Evolutionary conservation across 2,329 filamentous ascomycete genomes (phyloP), one percentile per base, ranked within the genome.

Genomic region (Coniosporium tulheliwenetii): DNA sequence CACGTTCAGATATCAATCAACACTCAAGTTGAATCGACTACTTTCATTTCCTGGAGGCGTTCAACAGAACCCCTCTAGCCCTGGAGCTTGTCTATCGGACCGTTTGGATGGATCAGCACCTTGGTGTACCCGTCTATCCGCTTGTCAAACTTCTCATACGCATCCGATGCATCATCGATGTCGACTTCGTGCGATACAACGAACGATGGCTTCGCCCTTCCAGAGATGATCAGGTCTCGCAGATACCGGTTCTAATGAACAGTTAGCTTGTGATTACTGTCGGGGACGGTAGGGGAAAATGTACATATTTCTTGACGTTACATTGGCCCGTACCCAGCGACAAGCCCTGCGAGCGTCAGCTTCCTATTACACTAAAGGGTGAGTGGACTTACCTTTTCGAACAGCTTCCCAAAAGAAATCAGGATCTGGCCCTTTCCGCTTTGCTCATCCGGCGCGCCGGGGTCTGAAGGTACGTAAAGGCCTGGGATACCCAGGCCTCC

Each of bases 121-220:
- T 81, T 81, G 10, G 75, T 79, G 46, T 77, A 80, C 1, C 77
- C 77, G 36, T 81, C 76, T 30, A 77, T 67, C 38, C 75, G 61
- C 57, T 73, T 71, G 51, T 81, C 75, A 49, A 81, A 81, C 53
- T 79, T 80, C 37, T 75, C 67, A 48, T 81, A 81, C 1, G 75
- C 75, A 5, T 59, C 55, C 10, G 70, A 68, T 0, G 73, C 75
- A 15, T 77, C 73, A 2, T 79, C 75, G 15, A 81, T 69, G 8
- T 61, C 63, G 43, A 80, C 72, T 50, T 79, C 74, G 46, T 81
- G 75, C 1, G 70, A 75, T 5, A 81, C 73, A 1, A 81, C 75
- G 47, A 81, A 81, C 42, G 69, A 75, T 3, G 77, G 77, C 54
- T 77, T 79, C 1, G 77, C 77, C 43, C 69, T 70, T 2, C 77